Percentiles rank a stretch among this genome's conserved stretches.
phyloP scores from a whole-genome alignment of 768 basidiomycete species.

The Collybiopsis luxurians region DNA sequence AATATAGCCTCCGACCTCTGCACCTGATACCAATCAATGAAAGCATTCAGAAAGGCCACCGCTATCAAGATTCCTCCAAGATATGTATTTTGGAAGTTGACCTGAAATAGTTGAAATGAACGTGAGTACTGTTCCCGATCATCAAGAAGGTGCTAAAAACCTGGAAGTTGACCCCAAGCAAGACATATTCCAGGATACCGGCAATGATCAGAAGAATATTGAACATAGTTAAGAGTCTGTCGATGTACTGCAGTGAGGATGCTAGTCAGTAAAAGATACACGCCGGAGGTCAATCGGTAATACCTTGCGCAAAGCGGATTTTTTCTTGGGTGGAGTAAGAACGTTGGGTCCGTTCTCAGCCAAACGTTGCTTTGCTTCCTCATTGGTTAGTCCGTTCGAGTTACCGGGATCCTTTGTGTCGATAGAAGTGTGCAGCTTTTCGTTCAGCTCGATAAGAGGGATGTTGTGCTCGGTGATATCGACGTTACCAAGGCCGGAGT shows the following conservation, averaged over 20 bases:
- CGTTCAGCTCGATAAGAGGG: conserved; percentile 36
- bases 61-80: conserved; percentile 67
- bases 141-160: conserved; percentile 24
- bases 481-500: conserved; percentile 34
- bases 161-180: conserved; percentile 61
- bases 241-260: conserved; percentile 59
- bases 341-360: conserved; percentile 57
- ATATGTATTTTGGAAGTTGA: conserved; percentile 64
- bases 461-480: conserved; percentile 60
- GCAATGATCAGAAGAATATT: conserved; percentile 67
- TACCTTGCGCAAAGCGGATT: conserved; percentile 63
- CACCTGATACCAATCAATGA: conserved; percentile 70
- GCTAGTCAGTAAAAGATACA: not conserved
- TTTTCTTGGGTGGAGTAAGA: conserved; percentile 66
- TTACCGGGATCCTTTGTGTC: conserved; percentile 48
- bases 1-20: conserved; percentile 75
- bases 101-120: conserved; percentile 25
- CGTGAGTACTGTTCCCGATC: conserved; percentile 12
- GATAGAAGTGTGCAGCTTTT: conserved; percentile 45
- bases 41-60: conserved; percentile 67
- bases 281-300: conserved; percentile 14
- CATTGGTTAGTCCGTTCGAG: conserved; percentile 48
- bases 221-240: conserved; percentile 59
- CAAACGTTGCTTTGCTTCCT: conserved; percentile 55
- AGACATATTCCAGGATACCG: conserved; percentile 62